Base-by-base conservation (phyloP, 768 basidiomycete species). In the Inosperma sp. region DNA sequence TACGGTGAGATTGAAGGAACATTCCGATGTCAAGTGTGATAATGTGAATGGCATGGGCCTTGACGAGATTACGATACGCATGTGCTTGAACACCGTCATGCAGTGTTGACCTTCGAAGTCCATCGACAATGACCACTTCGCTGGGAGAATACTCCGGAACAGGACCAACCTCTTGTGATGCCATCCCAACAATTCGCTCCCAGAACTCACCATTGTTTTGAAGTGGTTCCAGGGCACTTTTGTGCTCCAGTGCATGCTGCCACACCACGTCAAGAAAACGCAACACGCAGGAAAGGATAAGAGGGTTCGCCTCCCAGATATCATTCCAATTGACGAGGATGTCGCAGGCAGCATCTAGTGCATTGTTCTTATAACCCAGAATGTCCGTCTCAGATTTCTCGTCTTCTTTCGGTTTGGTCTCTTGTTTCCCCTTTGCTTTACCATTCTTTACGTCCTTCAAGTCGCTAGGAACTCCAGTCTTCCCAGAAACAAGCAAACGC, bases 161-260 rank as follows among this genome's bases (percentile, higher is more conserved):
- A 0, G 87, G 86, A 2, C 87, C 86, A 5, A 93, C 68, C 58
- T 91, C 86, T 45, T 83, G 74, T 36, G 74, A 78, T 3, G 81
- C 75, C 26, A 93, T 75, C 7, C 71, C 75, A 1, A 78, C 76
- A 14, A 94, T 68, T n/a, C 75, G 74, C 25, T 75, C 72, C 90
- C 90, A 95, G 54, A 93, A 84, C 10, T 67, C 72, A 0, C 72
- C 62, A 59, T 86, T 78, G 9, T 75, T 66, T 14, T 84, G 79
- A 6, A 84, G 65, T 5, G 71, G 57, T 7, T 82, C 77, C 33
- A 93, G 72, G 2, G 78, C 68, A 0, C 70, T 56, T 49, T 78
- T 82, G 62, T 92, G 86, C 61, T 93, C 85, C 55, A 83, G 71
- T 23, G 82, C 82, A 59, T 90, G 86, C 63, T 87, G 79, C 91